Base-by-base conservation (phyloP, 345 rosid genomes). In the Pistacia integerrima region DNA sequence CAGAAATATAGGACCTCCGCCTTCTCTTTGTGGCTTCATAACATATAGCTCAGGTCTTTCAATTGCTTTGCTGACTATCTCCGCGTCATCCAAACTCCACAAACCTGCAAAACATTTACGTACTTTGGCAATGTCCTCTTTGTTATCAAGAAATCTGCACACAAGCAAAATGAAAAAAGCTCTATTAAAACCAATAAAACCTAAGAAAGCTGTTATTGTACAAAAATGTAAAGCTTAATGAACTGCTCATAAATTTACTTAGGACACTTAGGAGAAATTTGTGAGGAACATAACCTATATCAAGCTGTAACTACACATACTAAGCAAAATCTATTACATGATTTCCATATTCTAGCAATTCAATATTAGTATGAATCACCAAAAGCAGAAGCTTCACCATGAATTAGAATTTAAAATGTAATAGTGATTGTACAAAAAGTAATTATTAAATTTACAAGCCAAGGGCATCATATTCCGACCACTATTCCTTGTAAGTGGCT, bases 11-110 rank as follows among this genome's bases (percentile, higher is more conserved):
- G 62, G 61, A 94, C 97, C 98, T 91, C 99, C 97, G 79, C 99
- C 99, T 92, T 94, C 99, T 88, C 98, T 87, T 76, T 96, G 98
- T 55, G 99, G 99, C 90, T 96, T 94, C 97, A 96, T 88, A 56
- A 96, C 97, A 64, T 85, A 96, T 54, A 86, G 79, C 64, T 89
- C 88, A 0, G 99, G 98, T 20, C 65, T 88, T 73, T 89, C 92
- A 52, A 96, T 94, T 58, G 98, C 98, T 84, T 83, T 81, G 64
- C 76, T 80, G 67, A 92, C 72, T 11, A 89, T 87, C 56, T 85
- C 94, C 2, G 81, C 70, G 59, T 94, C 91, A 75, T 92, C 98
- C 83, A 94, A 87, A 82, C 97, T 94, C 98, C 99, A 97, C 68
- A 97, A 81, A 57, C 99, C 99, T 28, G 99, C 98, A 73, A 97